Evolutionary conservation across 169 alveolate genomes (phyloP).

Genomic region (Eimeria praecox): DNA sequence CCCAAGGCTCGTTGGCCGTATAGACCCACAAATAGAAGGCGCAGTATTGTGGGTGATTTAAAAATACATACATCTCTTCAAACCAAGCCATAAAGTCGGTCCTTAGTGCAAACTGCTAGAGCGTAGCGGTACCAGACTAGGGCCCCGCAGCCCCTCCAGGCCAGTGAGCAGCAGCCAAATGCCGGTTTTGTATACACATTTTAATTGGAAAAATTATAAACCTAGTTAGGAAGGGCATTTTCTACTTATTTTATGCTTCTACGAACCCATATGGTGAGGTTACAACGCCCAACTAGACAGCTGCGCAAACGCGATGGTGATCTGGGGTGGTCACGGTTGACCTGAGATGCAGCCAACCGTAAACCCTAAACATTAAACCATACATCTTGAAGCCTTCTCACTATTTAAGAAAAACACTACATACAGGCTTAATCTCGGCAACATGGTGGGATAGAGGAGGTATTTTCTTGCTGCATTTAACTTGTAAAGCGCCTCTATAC

Average conservation of each 20-base stretch:
- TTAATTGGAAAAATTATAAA: neutral
- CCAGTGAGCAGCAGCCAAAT: neutral
- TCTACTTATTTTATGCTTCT: too few species aligned
- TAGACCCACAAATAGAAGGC: neutral
- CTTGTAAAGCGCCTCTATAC: neutral
- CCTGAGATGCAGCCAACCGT: too few species aligned
- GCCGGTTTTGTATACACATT: neutral
- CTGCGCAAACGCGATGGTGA: too few species aligned
- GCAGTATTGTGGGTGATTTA: neutral
- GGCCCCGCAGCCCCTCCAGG: slow-evolving; percentile 39
- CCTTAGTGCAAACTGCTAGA: neutral
- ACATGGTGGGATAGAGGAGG: neutral
- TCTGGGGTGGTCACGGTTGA: too few species aligned
- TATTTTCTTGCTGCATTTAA: neutral
- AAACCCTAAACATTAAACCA: neutral
- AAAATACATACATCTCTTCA: neutral
- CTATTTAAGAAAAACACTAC: too few species aligned
- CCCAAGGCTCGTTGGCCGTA: neutral
- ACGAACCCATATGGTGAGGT: too few species aligned
- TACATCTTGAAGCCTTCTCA: neutral
- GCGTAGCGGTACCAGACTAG: neutral
- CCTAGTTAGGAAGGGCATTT: neutral
- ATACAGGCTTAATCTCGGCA: neutral
- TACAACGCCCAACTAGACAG: too few species aligned
- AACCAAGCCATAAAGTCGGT: neutral